Evolutionary conservation across 2,329 filamentous ascomycete species (phyloP), one percentile per base, ranked within the genome.

Genomic region (Penicillium olsonii): DNA sequence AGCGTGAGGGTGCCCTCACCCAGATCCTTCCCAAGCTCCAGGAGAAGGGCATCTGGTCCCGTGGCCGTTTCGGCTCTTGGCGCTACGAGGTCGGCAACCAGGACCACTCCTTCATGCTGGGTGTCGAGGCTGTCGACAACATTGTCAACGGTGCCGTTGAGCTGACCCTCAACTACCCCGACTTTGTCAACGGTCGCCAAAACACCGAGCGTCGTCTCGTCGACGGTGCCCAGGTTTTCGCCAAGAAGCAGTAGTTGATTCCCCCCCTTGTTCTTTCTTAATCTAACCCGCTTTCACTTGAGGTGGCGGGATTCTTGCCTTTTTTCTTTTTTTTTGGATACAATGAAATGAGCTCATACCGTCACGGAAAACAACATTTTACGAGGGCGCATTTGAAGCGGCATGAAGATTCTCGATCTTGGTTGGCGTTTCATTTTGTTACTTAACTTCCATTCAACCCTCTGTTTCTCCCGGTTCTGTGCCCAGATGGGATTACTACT

Each of bases 31-130:
- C 94, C 65, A 92, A 90, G 78, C 87, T 99, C 52, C 87, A 95
- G 77, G 88, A 85, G 56, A 84, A 90, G 80, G 92, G 86, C 70
- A 99, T 99, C 76, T 89, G 87, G 79, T 96, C 92, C 38, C 90
- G 94, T 75, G 94, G 94, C 64, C 92, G 94, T 57, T 99, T 99
- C 75, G 94, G 94, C 66, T 92, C 87, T 80, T 99, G 94, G 94
- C 84, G 90, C 69, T 99, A 99, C 79, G 94, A 99, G 77, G 89
- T 88, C 60, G 91, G 90, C 68, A 96, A 96, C 83, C 91, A 96
- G 81, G 92, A 96, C 75, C 92, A 96, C 82, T 92, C 88, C 20
- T 96, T 96, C 76, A 96, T 96, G 92, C 80, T 96, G 55, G 92
- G 92, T 69, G 92, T 96, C 17, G 92, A 96, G 77, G 92, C 92